Evolutionary conservation across 2,329 filamentous ascomycete species (phyloP).

Genomic region (Paecilomyces dactylethromorphus): DNA sequence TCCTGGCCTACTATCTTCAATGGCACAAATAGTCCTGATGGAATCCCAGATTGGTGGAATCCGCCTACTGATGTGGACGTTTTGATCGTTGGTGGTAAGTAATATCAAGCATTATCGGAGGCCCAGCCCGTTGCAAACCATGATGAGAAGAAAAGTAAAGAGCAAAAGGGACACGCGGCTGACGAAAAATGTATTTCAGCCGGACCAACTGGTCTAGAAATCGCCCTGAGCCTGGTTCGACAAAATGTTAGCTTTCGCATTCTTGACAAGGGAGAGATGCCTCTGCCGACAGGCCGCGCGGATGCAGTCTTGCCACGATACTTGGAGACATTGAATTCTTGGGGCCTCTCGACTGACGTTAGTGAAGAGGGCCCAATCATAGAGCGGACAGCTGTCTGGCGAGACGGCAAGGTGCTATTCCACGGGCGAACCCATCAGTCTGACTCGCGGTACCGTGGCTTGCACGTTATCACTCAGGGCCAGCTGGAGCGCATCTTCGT

Average conservation of each 20-base stretch:
- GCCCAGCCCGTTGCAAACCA: background rate
- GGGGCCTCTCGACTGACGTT: background rate
- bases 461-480: conserved; percentile 31
- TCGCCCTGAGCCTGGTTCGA: background rate
- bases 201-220: background rate
- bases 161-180: background rate
- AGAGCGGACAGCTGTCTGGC: background rate
- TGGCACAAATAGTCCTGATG: background rate
- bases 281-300: background rate
- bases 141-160: background rate
- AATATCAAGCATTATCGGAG: background rate
- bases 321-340: background rate
- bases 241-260: background rate
- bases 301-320: background rate
- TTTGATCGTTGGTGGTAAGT: background rate
- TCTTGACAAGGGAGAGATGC: background rate
- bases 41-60: background rate
- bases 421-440: background rate
- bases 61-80: background rate
- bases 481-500: conserved; percentile 32
- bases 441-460: conserved; percentile 8
- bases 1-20: background rate
- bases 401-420: background rate
- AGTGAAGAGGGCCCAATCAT: background rate
- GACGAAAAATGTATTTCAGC: background rate